Evolutionary conservation across 768 basidiomycete genomes (phyloP), one percentile per base, ranked within the genome.

Genomic region (Naganishia friedmannii): DNA sequence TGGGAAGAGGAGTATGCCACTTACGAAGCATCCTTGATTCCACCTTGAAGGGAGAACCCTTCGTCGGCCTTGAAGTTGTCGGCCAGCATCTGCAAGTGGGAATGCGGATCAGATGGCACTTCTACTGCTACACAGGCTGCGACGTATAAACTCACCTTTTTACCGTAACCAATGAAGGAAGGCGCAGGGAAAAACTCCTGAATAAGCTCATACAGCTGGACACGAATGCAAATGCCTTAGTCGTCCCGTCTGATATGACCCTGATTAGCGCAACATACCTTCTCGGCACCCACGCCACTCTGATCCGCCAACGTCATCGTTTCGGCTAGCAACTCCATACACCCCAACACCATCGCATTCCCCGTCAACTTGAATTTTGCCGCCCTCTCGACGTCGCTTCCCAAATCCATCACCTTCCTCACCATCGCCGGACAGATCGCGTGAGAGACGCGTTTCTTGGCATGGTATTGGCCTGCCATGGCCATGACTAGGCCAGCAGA

Each of bases 31-130:
- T 93, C 92, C 76, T 92, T 92, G 76, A 95, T 87, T 21, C 91
- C 93, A n/a, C 90, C 90, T 55, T 90, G 88, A 58, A 93, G 86
- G 15, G 88, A 83, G 78, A 95, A 93, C 17, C 92, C 93, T 21
- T 82, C 83, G 10, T 85, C 83, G 26, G 87, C 90, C 68, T 91
- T 88, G 76, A 93, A 94, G 39, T 86, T 83, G 80, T 92, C 88
- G 67, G 87, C 82, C 13, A 87, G 82, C 83, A 93, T 90, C 78
- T 88, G 88, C 29, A 31, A 55, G 54, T 1, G 12, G 13, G 21
- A n/a, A 26, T 10, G 7, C 39, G 12, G n/a, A 46, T 63, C n/a
- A 23, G 31, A 12, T 15, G 31, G 7, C 31, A 6, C 3, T 4
- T 6, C 13, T 28, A 34, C 42, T 2, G n/a, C 19, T 53, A 10